A percentile compares a stretch with the other conserved stretches of the same genome.
Evolutionary conservation across 1,284 basidiomycete species (phyloP).

Genomic region (Ganoderma sinense): DNA sequence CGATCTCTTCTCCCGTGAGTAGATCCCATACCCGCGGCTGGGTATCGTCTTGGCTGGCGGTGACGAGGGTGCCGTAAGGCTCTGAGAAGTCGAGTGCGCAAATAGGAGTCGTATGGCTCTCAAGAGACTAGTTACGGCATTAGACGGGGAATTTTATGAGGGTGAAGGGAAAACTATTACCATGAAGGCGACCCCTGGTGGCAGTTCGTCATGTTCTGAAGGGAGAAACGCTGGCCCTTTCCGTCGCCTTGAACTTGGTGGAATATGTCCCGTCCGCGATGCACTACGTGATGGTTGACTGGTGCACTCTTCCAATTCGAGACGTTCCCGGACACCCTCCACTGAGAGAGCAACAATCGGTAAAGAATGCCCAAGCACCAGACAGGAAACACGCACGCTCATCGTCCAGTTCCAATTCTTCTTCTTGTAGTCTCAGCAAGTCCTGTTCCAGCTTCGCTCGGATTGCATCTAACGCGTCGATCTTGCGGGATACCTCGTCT

Average conservation of each 20-base stretch:
- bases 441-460: conserved; percentile 84
- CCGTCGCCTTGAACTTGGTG: conserved; percentile 73
- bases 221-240: conserved; percentile 96
- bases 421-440: conserved; percentile 90
- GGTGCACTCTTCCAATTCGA: conserved; percentile 69
- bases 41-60: conserved; percentile 81
- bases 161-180: conserved; percentile 48
- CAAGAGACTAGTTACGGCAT: conserved; percentile 67
- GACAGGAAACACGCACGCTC: conserved; percentile 67
- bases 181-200: conserved; percentile 97
- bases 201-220: conserved; percentile 96
- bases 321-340: conserved; percentile 86
- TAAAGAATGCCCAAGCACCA: background rate
- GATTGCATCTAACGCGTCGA: conserved; percentile 85
- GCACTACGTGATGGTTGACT: conserved; percentile 45
- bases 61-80: conserved; percentile 94
- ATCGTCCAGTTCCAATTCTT: conserved; percentile 95
- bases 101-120: conserved; percentile 84
- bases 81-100: conserved; percentile 95
- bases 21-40: conserved; percentile 91
- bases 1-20: conserved; percentile 82
- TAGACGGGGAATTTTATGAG: background rate
- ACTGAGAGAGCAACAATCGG: conserved; percentile 54
- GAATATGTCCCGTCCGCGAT: conserved; percentile 53
- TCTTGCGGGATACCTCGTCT: conserved; percentile 87